Base-by-base conservation (phyloP, 1,284 basidiomycete species). In the Malassezia nana region DNA sequence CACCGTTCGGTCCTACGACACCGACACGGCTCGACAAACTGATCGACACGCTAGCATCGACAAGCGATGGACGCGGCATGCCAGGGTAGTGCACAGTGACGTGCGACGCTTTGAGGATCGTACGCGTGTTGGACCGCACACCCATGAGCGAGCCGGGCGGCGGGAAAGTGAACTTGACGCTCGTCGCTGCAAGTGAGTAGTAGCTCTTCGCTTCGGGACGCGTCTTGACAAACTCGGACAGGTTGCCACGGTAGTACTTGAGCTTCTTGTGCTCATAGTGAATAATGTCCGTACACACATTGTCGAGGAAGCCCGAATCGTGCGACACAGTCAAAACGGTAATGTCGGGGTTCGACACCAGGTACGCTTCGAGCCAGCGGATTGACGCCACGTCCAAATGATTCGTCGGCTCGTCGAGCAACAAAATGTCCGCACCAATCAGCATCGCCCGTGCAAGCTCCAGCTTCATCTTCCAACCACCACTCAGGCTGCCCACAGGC, bases 381-480 rank as follows among this genome's bases (percentile, higher is more conserved):
- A 98, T 90, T 52, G 91, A 95, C 55, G 81, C 79, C 47, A 86
- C 84, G 75, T 96, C 70, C 45, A 73, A 57, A 46, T 59, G 56
- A 80, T 94, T 94, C 55, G 89, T 94, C 64, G 89, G 89, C 82
- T 90, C 77, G 74, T 90, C 89, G 48, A 96, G 82, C 50, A 96
- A 80, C 43, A 95, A 80, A 49, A 95, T 82, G 77, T 95, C 90
- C 32, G 91, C 94, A 28, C 63, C 63, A 20, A 65, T 62, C 39
- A 65, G 57, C 64, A 65, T 65, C 22, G 67, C 64, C 31, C 63
- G 58, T 86, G 81, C 78, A 86, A 92, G 59, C 89, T 82, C 79
- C 74, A 80, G 69, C 71, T 89, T 89, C 92, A 98, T 98, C 80
- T 98, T 98, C 92, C 92, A 98, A 47, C 94, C 92, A 75, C 94